Evolutionary conservation across 2,329 filamentous ascomycete species (phyloP).

Genomic region (Zymoseptoria tritici): DNA sequence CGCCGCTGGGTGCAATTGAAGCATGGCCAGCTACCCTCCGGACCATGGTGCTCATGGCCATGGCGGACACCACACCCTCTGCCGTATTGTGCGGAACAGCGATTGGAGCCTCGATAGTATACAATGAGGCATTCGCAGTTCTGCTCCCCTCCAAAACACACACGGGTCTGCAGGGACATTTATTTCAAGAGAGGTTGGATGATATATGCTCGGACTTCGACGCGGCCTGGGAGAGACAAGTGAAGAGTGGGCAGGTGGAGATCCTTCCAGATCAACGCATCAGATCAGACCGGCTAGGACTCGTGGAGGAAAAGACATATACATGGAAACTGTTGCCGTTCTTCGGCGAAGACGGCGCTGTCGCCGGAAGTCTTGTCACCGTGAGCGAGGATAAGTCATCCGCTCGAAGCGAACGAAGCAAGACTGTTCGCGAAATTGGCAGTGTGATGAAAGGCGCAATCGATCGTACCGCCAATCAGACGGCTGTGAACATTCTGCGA

Average conservation of each 20-base stretch:
- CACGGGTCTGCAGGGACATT: constrained; percentile 13
- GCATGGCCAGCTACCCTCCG: constrained; percentile 12
- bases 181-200: constrained; percentile 1
- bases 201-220: constrained; percentile 13
- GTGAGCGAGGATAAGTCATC: constrained; percentile 13
- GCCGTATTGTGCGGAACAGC: constrained; percentile 10
- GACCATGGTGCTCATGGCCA: constrained; percentile 9
- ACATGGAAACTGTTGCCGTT: constrained; percentile 15
- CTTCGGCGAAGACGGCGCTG: constrained; percentile 10
- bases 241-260: constrained; percentile 4
- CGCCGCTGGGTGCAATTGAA: constrained; percentile 11
- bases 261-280: constrained; percentile 10
- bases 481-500: constrained; percentile 8
- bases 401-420: constrained; percentile 12
- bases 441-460: constrained; percentile 11
- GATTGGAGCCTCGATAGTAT: constrained; percentile 11
- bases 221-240: constrained; percentile 6
- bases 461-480: constrained; percentile 9
- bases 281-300: constrained; percentile 14
- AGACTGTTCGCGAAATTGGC: constrained; percentile 10
- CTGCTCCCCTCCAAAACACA: constrained; percentile 12
- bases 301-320: constrained; percentile 15
- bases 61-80: constrained; percentile 11
- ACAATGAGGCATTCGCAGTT: constrained; percentile 17
- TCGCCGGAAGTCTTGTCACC: constrained; percentile 11